A percentile compares a stretch with the other conserved stretches of the same genome.
Conservation (phyloP, 345 rosid species). For the Firmiana major region DNA sequence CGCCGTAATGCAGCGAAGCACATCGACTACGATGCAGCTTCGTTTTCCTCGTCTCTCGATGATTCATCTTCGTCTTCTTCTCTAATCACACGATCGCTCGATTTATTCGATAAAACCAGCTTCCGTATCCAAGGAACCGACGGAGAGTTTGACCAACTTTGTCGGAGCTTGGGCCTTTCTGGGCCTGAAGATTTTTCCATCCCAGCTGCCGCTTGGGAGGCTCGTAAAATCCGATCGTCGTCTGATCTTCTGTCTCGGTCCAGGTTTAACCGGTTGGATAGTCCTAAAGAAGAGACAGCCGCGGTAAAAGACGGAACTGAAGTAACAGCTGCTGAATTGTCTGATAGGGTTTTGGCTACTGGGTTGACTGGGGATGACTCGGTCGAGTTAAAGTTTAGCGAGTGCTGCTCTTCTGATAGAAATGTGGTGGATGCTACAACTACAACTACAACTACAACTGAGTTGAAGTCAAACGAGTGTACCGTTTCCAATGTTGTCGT, state of each 20-base stretch:
- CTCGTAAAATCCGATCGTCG: slow-evolving; percentile 50
- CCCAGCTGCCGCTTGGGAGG: slow-evolving; percentile 70
- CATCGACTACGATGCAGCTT: slow-evolving; percentile 56
- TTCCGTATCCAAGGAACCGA: slow-evolving; percentile 74
- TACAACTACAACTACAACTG: background rate
- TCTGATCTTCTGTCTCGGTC: slow-evolving; percentile 52
- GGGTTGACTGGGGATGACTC: slow-evolving; percentile 39
- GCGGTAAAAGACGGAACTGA: slow-evolving; percentile 28
- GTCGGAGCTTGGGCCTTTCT: slow-evolving; percentile 48
- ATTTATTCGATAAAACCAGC: slow-evolving; percentile 56
- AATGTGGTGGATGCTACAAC: slow-evolving; percentile 8
- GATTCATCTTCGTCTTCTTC: slow-evolving; percentile 39
- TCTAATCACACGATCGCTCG: slow-evolving; percentile 58
- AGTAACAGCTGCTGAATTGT: slow-evolving; percentile 16
- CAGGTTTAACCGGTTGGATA: slow-evolving; percentile 31
- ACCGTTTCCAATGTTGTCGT: slow-evolving; percentile 20
- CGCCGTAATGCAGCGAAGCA: slow-evolving; percentile 64
- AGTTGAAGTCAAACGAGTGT: slow-evolving; percentile 15
- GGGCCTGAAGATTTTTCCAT: slow-evolving; percentile 80
- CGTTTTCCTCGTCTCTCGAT: slow-evolving; percentile 43
- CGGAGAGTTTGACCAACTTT: slow-evolving; percentile 64
- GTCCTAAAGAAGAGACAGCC: slow-evolving; percentile 15
- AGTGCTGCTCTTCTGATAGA: slow-evolving; percentile 1
- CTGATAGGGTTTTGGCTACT: slow-evolving; percentile 29
- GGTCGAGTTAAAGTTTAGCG: slow-evolving; percentile 16